Evolutionary conservation across 441 rosid genomes (phyloP).

Genomic region (Euphorbia schlechtendalii): DNA sequence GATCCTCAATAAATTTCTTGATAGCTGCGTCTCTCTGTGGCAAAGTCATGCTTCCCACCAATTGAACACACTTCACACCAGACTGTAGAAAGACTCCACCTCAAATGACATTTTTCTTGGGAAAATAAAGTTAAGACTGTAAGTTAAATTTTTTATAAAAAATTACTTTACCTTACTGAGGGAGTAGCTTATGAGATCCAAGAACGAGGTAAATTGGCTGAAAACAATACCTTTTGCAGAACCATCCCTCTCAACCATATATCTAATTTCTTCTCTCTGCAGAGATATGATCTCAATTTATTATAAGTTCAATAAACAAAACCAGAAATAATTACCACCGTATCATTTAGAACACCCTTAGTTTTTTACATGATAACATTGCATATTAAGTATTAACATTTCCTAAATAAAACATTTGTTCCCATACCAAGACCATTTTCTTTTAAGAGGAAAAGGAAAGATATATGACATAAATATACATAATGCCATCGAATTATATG

Average conservation of each 20-base stretch:
- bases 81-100: constrained; percentile 43
- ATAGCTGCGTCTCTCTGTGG: constrained; percentile 78
- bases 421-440: background rate
- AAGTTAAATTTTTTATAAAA: background rate
- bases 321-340: background rate
- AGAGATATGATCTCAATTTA: constrained; percentile 19
- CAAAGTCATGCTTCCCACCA: constrained; percentile 86
- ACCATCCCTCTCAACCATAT: constrained; percentile 95
- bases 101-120: background rate
- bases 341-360: background rate
- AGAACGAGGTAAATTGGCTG: constrained; percentile 96
- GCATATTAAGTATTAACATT: background rate
- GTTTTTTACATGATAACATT: background rate
- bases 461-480: background rate
- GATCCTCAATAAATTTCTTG: constrained; percentile 75
- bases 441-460: background rate
- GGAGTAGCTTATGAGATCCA: constrained; percentile 86
- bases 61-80: constrained; percentile 71
- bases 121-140: background rate
- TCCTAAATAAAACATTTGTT: background rate
- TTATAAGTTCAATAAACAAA: background rate
- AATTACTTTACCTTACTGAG: constrained; percentile 52
- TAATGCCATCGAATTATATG: background rate
- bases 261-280: constrained; percentile 94
- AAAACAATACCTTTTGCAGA: constrained; percentile 96